Percentiles rank a stretch among this genome's conserved stretches.
These are phyloP conservation scores for Urostyla sp. DNA, from an alignment of 73 alveolate species.

Conservation along the genomic window DNA sequence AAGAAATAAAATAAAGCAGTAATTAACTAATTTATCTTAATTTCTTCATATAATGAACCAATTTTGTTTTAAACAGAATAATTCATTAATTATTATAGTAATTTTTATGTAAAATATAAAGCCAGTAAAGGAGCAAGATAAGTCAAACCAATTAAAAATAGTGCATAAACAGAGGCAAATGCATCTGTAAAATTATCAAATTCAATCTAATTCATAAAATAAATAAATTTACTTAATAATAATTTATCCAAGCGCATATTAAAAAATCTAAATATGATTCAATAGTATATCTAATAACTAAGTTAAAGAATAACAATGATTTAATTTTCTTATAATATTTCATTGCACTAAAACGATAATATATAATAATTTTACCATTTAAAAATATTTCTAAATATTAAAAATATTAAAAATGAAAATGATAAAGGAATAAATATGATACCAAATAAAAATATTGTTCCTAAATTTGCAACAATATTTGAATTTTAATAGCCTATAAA, in stretches of 20 bases:
- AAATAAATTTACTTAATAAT: neutral
- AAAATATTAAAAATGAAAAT: neutral
- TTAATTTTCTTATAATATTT: neutral
- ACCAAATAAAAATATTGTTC: neutral
- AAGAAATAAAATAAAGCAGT: neutral
- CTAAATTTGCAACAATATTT: neutral
- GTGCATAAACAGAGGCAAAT: neutral
- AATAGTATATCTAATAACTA: neutral
- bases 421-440: neutral
- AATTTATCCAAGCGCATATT: neutral
- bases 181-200: neutral
- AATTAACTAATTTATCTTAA: neutral
- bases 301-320: neutral
- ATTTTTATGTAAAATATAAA: neutral
- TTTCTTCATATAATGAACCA: slow-evolving; percentile 1
- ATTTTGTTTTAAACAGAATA: neutral
- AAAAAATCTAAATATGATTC: neutral
- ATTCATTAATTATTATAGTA: neutral
- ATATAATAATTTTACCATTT: neutral
- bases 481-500: neutral
- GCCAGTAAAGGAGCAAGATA: neutral
- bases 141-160: neutral
- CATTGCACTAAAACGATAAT: neutral
- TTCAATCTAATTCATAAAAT: neutral
- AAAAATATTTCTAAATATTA: neutral